Percentiles rank a stretch among this genome's conserved stretches.
These are phyloP conservation scores for Prunus mira DNA, from an alignment of 306 rosid genomes.

Conservation along the genomic window DNA sequence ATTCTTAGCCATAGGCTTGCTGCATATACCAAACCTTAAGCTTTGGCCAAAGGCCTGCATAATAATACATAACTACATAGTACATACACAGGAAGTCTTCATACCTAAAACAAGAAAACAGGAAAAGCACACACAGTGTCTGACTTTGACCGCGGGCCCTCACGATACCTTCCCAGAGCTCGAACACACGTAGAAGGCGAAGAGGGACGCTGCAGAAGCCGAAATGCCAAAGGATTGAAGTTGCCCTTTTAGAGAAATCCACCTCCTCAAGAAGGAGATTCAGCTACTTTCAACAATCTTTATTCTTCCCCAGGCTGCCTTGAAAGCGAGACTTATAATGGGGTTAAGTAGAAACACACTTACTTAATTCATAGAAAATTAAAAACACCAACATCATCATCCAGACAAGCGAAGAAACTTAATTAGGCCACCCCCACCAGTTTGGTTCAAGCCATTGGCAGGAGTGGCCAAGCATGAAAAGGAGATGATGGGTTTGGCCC, in stretches of 20 bases:
- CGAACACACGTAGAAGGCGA: slow-evolving; percentile 15
- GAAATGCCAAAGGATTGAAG: slow-evolving; percentile 96
- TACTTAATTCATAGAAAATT: background rate
- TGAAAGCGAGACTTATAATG: background rate
- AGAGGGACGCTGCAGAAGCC: slow-evolving; percentile 33
- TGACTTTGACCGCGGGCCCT: slow-evolving; percentile 18
- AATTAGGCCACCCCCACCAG: slow-evolving; percentile 23
- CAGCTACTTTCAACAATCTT: slow-evolving; percentile 23
- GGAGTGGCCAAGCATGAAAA: slow-evolving; percentile 37
- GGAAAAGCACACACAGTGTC: slow-evolving; percentile 17
- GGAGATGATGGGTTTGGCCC: slow-evolving; percentile 26
- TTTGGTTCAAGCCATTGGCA: background rate
- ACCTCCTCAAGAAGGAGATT: slow-evolving; percentile 36
- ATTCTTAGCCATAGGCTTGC: background rate
- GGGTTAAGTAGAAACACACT: background rate
- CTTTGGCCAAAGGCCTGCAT: slow-evolving; percentile 33
- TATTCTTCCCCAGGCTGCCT: slow-evolving; percentile 17
- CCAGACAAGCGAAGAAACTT: background rate
- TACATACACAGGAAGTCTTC: background rate
- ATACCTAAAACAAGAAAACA: background rate
- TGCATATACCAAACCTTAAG: slow-evolving; percentile 1
- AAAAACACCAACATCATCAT: slow-evolving; percentile 24
- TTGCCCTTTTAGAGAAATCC: slow-evolving; percentile 80
- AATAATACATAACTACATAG: background rate
- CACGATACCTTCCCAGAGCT: slow-evolving; percentile 20